phyloP scores from a whole-genome alignment of 139 green algal genomes.

The Micractinium conductrix region DNA sequence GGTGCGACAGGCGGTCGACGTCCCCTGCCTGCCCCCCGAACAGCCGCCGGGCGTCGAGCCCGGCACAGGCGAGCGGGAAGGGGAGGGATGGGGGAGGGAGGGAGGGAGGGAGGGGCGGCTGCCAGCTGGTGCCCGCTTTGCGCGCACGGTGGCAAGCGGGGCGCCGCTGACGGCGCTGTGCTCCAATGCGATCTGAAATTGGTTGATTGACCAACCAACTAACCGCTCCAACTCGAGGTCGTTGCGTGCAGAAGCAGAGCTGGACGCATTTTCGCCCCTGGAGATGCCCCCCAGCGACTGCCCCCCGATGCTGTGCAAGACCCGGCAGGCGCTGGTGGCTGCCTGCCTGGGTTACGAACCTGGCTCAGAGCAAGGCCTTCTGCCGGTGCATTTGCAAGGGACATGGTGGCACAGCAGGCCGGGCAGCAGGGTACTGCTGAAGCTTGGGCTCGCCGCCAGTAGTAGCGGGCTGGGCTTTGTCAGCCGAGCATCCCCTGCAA shows the following conservation, averaged over 20 bases:
- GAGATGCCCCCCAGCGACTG: not conserved
- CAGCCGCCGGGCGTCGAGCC: not conserved
- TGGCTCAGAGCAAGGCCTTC: not conserved
- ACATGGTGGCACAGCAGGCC: too few species aligned
- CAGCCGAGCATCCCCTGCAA: too few species aligned
- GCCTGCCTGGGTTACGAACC: not conserved
- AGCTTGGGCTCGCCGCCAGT: not conserved
- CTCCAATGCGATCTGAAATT: too few species aligned
- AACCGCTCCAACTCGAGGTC: too few species aligned
- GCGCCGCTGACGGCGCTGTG: too few species aligned
- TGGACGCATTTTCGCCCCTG: not conserved
- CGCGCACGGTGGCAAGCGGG: too few species aligned
- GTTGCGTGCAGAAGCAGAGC: not conserved
- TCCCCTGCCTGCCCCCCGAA: conserved; percentile 18
- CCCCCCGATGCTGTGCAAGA: conserved; percentile 34
- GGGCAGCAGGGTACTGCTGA: not conserved
- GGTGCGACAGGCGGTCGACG: not conserved
- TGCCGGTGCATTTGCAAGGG: too few species aligned
- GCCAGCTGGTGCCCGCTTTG: not conserved
- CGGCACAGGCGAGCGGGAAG: not conserved
- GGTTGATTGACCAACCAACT: not conserved
- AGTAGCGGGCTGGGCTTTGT: too few species aligned
- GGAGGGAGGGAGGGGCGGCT: not conserved
- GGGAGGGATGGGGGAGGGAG: not conserved
- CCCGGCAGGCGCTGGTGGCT: not conserved